Evolutionary conservation across 164 flowering plant genomes (phyloP), one percentile per base, ranked within the genome.

Genomic region (Houttuynia cordata): DNA sequence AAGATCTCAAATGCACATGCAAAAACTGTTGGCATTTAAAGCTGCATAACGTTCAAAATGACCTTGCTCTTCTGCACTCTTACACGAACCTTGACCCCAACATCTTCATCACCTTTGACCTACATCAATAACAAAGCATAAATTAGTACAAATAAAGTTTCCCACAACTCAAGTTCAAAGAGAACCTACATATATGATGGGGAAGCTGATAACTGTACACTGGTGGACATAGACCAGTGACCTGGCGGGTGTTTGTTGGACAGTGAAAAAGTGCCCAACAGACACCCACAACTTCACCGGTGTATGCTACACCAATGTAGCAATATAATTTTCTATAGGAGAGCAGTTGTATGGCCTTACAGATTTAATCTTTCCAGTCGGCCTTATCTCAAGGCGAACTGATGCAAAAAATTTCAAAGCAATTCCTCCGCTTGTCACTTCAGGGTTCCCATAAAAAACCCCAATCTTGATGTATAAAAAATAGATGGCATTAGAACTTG

Each of bases 31-130:
- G 13, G 9, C 17, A 10, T 54, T 6, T 9, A 54, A 24, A 4
- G 10, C 17, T 19, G 10, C 24, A 54, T 54, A 24, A 54, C 23
- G 34, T 23, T 17, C 57, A 54, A 54, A 54, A 14, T 53, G 24
- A 53, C 99, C 97, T 93, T 93, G 74, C 99, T 93, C 82, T 93
- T 93, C 65, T 93, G 99, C 65, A 93, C 96, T 77, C 97, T 86
- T 18, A 88, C 97, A 63, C 97, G 95, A 68, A 83, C 99, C 57
- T 80, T 81, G 63, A 93, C 39, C 53, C 99, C 99, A 70, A 93
- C 67, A 55, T 93, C 99, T 74, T 93, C 99, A 72, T 93, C 99
- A 58, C 94, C 99, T 77, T 90, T 93, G 53, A 61, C 75, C 97
- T 88, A 70, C 7, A 74, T 61, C 39, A 66, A 42, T 5, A 10